Evolutionary conservation across 2,329 filamentous ascomycete genomes (phyloP), one percentile per base, ranked within the genome.

Genomic region (Fusarium illudens): DNA sequence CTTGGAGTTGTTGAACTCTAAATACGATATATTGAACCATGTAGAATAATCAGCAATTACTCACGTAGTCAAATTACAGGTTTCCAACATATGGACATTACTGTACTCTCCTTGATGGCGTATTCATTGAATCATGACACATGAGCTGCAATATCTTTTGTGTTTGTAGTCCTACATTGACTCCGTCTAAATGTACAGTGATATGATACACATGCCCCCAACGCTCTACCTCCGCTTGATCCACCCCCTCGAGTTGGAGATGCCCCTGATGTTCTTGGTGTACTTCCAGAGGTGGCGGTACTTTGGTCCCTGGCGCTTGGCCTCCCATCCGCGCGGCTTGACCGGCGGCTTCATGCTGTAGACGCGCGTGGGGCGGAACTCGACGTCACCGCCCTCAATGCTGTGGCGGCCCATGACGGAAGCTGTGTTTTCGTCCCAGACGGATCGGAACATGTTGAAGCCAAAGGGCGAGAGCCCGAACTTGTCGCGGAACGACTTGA

Each of bases 351-450:
- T 90, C 73, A 90, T 80, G 72, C 86, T 87, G 82, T 92, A 87
- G 64, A 95, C 86, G 75, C 89, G 92, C 82, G 91, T 91, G 76
- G 89, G 88, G 83, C 92, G 92, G 79, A 97, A 92, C 82, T 97
- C 93, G 67, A 97, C 78, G 75, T 96, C 90, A 61, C 89, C 89
- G 49, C 93, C 93, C 27, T 88, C 86, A 65, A 96, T 84, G 63
- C 87, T 89, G 71, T 92, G 87, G 73, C 92, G 87, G 76, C 89
- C 84, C 95, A 99, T 97, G 67, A 99, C 93, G 52, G 84, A 89
- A n/a, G 88, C 89, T 55, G 92, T 99, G 73, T 87, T 88, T 62
- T 96, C 92, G 79, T 99, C 96, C 93, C 94, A 98, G 69, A 91
- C 83, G 63, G 89, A 90, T 70, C 96, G 89, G 89, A 98, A 99